Conservation (phyloP, 2,329 filamentous ascomycete species). For the Helminthosporium solani region DNA sequence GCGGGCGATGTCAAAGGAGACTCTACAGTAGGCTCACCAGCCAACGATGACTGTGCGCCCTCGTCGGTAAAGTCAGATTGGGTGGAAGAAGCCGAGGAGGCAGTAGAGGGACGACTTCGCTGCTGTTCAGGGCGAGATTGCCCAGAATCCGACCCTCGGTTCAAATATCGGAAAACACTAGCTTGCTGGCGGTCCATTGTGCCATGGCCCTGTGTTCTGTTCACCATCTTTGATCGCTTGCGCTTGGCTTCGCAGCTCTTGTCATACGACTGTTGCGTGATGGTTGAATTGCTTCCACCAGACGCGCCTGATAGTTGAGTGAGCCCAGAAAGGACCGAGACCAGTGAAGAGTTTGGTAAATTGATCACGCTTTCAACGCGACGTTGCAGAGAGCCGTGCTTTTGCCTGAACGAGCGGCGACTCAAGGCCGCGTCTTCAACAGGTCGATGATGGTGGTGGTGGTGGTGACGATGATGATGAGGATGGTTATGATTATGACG, state of each 20-base stretch:
- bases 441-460: too few species aligned
- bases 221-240: slow-evolving; percentile 22
- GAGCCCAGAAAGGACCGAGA: slow-evolving; percentile 45
- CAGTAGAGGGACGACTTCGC: slow-evolving; percentile 17
- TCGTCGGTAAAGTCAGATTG: slow-evolving; percentile 21
- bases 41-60: slow-evolving; percentile 23
- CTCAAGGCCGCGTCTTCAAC: slow-evolving; percentile 24
- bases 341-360: slow-evolving; percentile 44
- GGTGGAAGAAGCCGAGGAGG: slow-evolving; percentile 23
- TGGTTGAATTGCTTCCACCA: slow-evolving; percentile 40
- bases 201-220: slow-evolving; percentile 8
- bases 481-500: too few species aligned
- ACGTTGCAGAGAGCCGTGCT: slow-evolving; percentile 36
- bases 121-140: slow-evolving; percentile 11
- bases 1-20: slow-evolving; percentile 35
- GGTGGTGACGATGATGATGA: too few species aligned
- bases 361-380: slow-evolving; percentile 29
- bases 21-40: slow-evolving; percentile 22
- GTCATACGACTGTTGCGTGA: slow-evolving; percentile 48
- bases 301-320: slow-evolving; percentile 45
- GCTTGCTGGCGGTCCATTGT: slow-evolving; percentile 20
- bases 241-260: slow-evolving; percentile 23
- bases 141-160: slow-evolving; percentile 14
- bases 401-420: slow-evolving; percentile 33
- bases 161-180: slow-evolving; percentile 34